Conservation (phyloP, 148 eudicot species). For the Euryodendron excelsum region DNA sequence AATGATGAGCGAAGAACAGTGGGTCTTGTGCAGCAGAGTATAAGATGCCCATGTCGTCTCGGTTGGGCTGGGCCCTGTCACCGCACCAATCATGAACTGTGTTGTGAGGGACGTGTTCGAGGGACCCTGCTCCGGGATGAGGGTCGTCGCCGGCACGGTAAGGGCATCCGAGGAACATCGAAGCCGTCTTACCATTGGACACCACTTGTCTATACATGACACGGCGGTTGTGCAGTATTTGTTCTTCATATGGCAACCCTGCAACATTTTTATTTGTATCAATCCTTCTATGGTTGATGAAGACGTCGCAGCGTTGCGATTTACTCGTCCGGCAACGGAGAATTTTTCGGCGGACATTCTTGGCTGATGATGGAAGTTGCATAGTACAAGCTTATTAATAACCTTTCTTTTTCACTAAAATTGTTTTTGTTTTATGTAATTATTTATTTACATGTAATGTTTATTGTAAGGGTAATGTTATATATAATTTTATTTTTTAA, state of each 20-base stretch:
- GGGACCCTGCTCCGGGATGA: conserved; percentile 53
- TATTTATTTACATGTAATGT: too few species aligned
- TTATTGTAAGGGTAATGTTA: too few species aligned
- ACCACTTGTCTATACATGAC: conserved; percentile 86
- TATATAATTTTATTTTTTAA: too few species aligned
- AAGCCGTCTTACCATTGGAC: conserved; percentile 40
- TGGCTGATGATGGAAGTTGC: not conserved
- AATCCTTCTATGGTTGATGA: conserved; percentile 44
- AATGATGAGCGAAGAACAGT: conserved; percentile 69
- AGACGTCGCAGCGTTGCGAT: conserved; percentile 29
- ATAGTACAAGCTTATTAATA: not conserved
- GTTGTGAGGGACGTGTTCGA: conserved; percentile 73
- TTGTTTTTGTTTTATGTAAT: too few species aligned
- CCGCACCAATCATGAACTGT: conserved; percentile 73
- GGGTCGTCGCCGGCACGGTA: conserved; percentile 61
- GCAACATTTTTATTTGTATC: conserved; percentile 48
- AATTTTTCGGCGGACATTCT: not conserved
- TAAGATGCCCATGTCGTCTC: conserved; percentile 84
- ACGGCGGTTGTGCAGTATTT: conserved; percentile 55
- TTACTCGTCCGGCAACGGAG: not conserved
- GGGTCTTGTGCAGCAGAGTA: conserved; percentile 88
- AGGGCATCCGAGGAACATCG: conserved; percentile 69
- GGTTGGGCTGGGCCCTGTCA: conserved; percentile 48
- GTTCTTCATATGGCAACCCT: conserved; percentile 41
- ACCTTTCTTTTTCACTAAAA: too few species aligned